phyloP scores from a whole-genome alignment of 352 stramenopile genomes.

The Pythium myriotylum region DNA sequence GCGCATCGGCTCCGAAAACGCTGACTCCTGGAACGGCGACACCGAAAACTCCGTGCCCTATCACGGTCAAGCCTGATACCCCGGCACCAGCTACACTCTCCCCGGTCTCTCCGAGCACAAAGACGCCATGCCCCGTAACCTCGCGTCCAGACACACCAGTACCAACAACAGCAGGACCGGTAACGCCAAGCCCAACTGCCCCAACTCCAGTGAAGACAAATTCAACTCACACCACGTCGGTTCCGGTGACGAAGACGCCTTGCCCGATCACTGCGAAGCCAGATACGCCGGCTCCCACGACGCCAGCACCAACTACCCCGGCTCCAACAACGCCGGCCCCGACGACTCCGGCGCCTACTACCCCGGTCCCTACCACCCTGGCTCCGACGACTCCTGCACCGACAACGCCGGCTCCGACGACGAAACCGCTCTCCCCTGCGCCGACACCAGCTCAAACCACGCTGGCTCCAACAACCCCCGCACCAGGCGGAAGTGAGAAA shows the following conservation, averaged over 20 bases:
- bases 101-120: not conserved
- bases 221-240: no score
- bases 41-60: slow-evolving; percentile 12
- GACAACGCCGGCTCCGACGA: no score
- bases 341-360: not conserved
- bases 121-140: not conserved
- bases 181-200: not conserved
- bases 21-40: not conserved
- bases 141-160: no score
- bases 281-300: slow-evolving; percentile 9
- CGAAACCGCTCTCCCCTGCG: not conserved
- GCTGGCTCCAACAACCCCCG: not conserved
- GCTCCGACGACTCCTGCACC: no score
- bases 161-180: slow-evolving; percentile 1
- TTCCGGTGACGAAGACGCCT: slow-evolving; percentile 1
- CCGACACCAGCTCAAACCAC: slow-evolving; percentile 4
- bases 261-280: slow-evolving; percentile 22
- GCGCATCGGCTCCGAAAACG: not conserved
- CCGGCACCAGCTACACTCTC: slow-evolving; percentile 6
- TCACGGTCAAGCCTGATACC: slow-evolving; percentile 20
- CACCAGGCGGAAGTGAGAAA: not conserved
- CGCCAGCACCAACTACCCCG: not conserved
- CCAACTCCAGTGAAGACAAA: not conserved
- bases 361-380: no score
- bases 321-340: not conserved